Percentiles rank a stretch among this genome's conserved stretches.
Conservation (phyloP, 2,329 filamentous ascomycete genomes). For the Penicillium palitans region DNA sequence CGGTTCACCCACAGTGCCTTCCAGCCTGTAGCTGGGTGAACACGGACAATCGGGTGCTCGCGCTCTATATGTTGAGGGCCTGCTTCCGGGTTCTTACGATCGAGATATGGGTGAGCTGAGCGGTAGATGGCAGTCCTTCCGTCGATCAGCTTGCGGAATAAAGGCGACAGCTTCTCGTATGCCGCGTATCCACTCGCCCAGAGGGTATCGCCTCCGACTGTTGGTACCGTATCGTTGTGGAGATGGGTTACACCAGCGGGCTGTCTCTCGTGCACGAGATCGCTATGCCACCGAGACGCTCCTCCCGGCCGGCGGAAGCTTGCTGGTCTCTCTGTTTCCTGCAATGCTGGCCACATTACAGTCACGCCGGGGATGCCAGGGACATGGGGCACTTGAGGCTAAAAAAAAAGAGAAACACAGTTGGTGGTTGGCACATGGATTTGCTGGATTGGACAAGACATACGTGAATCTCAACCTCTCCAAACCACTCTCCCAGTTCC, state of each 20-base stretch:
- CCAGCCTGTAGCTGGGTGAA: slow-evolving; percentile 73
- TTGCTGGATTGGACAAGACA: slow-evolving; percentile 26
- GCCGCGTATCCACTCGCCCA: slow-evolving; percentile 71
- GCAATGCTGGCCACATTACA: slow-evolving; percentile 70
- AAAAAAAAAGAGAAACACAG: background rate
- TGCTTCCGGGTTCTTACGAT: slow-evolving; percentile 60
- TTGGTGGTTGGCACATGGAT: background rate
- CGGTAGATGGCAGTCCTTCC: slow-evolving; percentile 64
- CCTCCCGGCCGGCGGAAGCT: slow-evolving; percentile 68
- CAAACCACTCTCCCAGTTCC: slow-evolving; percentile 62
- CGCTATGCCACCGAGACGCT: slow-evolving; percentile 68
- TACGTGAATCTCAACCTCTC: slow-evolving; percentile 68
- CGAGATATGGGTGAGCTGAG: slow-evolving; percentile 67
- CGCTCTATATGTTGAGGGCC: slow-evolving; percentile 69
- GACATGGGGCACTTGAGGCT: slow-evolving; percentile 71
- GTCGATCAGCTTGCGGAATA: slow-evolving; percentile 69
- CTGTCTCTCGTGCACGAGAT: slow-evolving; percentile 69
- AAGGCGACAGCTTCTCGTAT: slow-evolving; percentile 71
- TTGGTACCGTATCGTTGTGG: slow-evolving; percentile 67
- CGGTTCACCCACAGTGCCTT: slow-evolving; percentile 72
- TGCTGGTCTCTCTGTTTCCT: slow-evolving; percentile 60
- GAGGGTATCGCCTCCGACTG: slow-evolving; percentile 67
- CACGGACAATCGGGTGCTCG: slow-evolving; percentile 66
- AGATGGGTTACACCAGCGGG: slow-evolving; percentile 70
- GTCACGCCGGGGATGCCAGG: slow-evolving; percentile 65